Conservation (phyloP, 2,329 filamentous ascomycete genomes). For the Arachnopeziza araneosa region DNA sequence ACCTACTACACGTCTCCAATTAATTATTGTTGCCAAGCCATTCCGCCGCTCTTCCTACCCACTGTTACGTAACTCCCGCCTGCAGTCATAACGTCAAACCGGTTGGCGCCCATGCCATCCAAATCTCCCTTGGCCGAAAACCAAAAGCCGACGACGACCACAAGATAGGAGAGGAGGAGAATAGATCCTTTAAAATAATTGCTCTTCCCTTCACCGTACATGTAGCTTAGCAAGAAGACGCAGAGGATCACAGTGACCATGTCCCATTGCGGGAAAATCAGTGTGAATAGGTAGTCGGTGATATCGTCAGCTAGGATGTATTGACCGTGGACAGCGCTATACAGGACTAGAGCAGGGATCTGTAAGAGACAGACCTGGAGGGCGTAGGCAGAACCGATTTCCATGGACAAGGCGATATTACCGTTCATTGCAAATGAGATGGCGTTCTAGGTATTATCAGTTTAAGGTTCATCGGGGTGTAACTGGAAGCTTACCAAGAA, state of each 20-base stretch:
- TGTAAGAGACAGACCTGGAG: conserved; percentile 93
- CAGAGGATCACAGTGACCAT: conserved; percentile 96
- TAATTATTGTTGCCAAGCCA: conserved; percentile 28
- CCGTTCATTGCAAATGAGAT: conserved; percentile 99
- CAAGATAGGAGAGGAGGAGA: conserved; percentile 84
- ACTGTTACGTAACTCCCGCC: conserved; percentile 31
- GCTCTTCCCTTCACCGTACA: conserved; percentile 98
- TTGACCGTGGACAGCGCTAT: conserved; percentile 68
- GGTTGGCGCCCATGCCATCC: conserved; percentile 26
- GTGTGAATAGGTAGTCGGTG: conserved; percentile 63
- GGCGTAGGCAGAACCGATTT: conserved; percentile 95
- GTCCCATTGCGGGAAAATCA: conserved; percentile 98
- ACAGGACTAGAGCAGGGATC: conserved; percentile 87
- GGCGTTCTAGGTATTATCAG: conserved; percentile 56
- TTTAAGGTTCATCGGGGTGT: not conserved
- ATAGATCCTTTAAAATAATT: conserved; percentile 99
- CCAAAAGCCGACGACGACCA: conserved; percentile 88
- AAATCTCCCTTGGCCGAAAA: conserved; percentile 54
- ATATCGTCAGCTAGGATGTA: conserved; percentile 50
- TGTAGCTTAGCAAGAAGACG: conserved; percentile 93
- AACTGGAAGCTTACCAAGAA: conserved; percentile 65
- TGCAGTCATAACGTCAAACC: conserved; percentile 31
- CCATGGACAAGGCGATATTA: conserved; percentile 97
- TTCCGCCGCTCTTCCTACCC: conserved; percentile 25
- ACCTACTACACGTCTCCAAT: not conserved